A percentile compares a stretch with the other conserved stretches of the same genome.
Evolutionary conservation across 2,329 filamentous ascomycete species (phyloP).

Genomic region (Fusarium anguioides): DNA sequence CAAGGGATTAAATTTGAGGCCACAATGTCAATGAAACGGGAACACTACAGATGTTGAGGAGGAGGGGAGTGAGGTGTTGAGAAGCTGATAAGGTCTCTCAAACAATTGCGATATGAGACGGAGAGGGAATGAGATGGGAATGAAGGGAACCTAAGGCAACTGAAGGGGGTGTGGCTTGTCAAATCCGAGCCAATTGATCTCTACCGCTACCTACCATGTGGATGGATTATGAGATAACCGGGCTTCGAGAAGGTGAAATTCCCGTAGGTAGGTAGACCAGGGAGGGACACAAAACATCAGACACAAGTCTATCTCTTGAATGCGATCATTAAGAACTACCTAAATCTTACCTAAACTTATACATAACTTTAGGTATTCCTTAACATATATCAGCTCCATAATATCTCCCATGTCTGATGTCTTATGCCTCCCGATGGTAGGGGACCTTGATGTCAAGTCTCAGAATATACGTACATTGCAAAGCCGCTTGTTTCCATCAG

Average conservation of each 20-base stretch:
- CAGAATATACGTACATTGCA: background rate
- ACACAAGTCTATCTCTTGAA: too few relatives aligned
- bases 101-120: background rate
- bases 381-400: too few relatives aligned
- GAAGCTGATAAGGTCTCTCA: constrained; percentile 15
- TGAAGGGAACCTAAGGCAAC: too few relatives aligned
- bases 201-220: constrained; percentile 18
- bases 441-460: constrained; percentile 26
- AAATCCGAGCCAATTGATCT: constrained; percentile 23
- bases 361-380: too few relatives aligned
- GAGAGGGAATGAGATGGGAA: constrained; percentile 5
- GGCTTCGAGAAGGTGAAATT: constrained; percentile 14
- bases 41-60: constrained; percentile 12
- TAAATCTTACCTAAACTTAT: too few relatives aligned
- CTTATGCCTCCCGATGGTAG: too few relatives aligned
- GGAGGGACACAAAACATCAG: too few relatives aligned
- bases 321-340: too few relatives aligned
- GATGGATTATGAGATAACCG: constrained; percentile 22
- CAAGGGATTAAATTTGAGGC: background rate
- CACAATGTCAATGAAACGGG: background rate
- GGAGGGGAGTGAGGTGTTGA: constrained; percentile 29
- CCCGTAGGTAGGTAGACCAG: too few relatives aligned
- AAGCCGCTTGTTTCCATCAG: background rate
- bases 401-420: too few relatives aligned
- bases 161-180: constrained; percentile 28